phyloP scores from a whole-genome alignment of 208 protist genomes.

The Leishmania turanica region DNA sequence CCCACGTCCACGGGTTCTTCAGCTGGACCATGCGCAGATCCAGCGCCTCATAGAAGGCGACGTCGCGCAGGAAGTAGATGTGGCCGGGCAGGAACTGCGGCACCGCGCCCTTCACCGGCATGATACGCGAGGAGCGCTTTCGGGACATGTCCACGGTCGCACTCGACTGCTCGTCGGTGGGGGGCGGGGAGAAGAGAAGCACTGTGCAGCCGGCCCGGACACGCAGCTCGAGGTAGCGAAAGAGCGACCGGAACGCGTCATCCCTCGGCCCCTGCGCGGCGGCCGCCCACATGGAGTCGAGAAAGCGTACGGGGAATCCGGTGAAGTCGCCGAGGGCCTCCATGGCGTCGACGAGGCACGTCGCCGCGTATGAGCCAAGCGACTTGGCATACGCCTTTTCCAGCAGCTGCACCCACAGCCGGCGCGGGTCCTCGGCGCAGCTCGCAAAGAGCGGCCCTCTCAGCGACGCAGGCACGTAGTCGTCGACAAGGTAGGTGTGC shows the following conservation, averaged over 20 bases:
- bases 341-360: constrained; percentile 55
- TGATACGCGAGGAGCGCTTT: constrained; percentile 30
- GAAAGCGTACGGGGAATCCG: constrained; percentile 52
- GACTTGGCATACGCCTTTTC: constrained; percentile 92
- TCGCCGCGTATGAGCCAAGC: constrained; percentile 80
- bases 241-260: constrained; percentile 15
- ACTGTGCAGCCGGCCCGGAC: constrained; percentile 34
- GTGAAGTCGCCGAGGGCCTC: constrained; percentile 65
- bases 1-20: constrained; percentile 66
- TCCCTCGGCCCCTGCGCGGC: constrained; percentile 15
- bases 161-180: constrained; percentile 16
- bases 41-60: constrained; percentile 44
- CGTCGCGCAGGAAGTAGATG: constrained; percentile 70
- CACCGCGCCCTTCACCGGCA: constrained; percentile 29
- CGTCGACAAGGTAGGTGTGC: constrained; percentile 67
- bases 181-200: constrained; percentile 35
- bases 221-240: constrained; percentile 35
- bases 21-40: constrained; percentile 59
- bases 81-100: constrained; percentile 64
- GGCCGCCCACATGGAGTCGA: constrained; percentile 30
- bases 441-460: constrained; percentile 48
- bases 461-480: constrained; percentile 68
- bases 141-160: constrained; percentile 20
- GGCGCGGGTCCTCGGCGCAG: constrained; percentile 52
- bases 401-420: constrained; percentile 84